phyloP scores from a whole-genome alignment of 345 rosid genomes.

The rapeseed (Brassica napus) region Da-Ae NC_063441.1:21126501-21127000 shows the following conservation, averaged over 20 bases:
- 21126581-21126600: slow-evolving; percentile 93
- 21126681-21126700: slow-evolving; percentile 95
- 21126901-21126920: slow-evolving; percentile 92
- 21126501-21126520: slow-evolving; percentile 95
- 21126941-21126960: slow-evolving; percentile 89
- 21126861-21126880: slow-evolving; percentile 89
- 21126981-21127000: slow-evolving; percentile 79
- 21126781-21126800: slow-evolving; percentile 70
- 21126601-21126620: slow-evolving; percentile 91
- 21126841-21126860: slow-evolving; percentile 91
- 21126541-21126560: slow-evolving; percentile 84
- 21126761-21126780: slow-evolving; percentile 78
- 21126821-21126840: slow-evolving; percentile 69
- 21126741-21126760: slow-evolving; percentile 63
- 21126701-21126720: slow-evolving; percentile 63
- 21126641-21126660: slow-evolving; percentile 76
- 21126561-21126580: slow-evolving; percentile 87
- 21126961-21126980: slow-evolving; percentile 90
- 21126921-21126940: slow-evolving; percentile 95
- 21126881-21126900: slow-evolving; percentile 78
- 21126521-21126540: slow-evolving; percentile 86
- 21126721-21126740: slow-evolving; percentile 66
- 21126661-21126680: slow-evolving; percentile 92
- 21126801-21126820: slow-evolving; percentile 64
- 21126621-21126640: slow-evolving; percentile 90